Evolutionary conservation across 1,284 basidiomycete species (phyloP).

Genomic region (Gymnopus androsaceus): DNA sequence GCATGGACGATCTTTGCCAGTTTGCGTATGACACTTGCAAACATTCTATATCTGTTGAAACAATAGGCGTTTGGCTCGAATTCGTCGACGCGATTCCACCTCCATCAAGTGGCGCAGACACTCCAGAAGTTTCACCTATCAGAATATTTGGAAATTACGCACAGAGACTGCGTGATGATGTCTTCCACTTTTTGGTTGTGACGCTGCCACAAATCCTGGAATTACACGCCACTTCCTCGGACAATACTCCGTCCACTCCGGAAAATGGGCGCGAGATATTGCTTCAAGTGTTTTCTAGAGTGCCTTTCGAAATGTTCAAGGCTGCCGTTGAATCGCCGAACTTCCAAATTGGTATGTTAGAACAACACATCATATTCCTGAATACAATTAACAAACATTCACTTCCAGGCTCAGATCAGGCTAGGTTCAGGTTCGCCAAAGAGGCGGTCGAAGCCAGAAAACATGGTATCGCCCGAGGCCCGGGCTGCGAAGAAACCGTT

Average conservation of each 20-base stretch:
- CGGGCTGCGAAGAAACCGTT: constrained; percentile 77
- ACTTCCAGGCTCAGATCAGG: constrained; percentile 72
- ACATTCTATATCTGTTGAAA: constrained; percentile 72
- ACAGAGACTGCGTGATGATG: constrained; percentile 65
- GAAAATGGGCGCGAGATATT: constrained; percentile 62
- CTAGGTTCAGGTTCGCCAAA: constrained; percentile 87
- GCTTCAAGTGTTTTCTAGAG: constrained; percentile 70
- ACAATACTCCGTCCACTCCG: constrained; percentile 35
- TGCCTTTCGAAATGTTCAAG: constrained; percentile 83
- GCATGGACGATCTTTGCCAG: constrained; percentile 79
- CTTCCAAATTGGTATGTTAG: constrained; percentile 71
- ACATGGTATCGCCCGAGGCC: constrained; percentile 59
- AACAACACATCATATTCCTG: no score
- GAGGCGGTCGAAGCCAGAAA: constrained; percentile 83
- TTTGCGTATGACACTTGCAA: constrained; percentile 79
- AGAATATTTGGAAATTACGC: constrained; percentile 75
- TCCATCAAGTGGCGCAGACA: constrained; percentile 52
- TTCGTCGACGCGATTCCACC: constrained; percentile 67
- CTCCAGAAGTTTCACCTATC: constrained; percentile 52
- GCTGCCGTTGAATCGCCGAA: constrained; percentile 72
- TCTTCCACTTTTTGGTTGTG: constrained; percentile 76
- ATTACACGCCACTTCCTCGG: constrained; percentile 32
- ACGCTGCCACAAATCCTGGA: constrained; percentile 68
- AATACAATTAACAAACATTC: no score
- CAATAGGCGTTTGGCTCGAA: constrained; percentile 72